Evolutionary conservation across 192 early-diverging fungal genomes (phyloP).

Genomic region (Glomus cerebriforme): DNA sequence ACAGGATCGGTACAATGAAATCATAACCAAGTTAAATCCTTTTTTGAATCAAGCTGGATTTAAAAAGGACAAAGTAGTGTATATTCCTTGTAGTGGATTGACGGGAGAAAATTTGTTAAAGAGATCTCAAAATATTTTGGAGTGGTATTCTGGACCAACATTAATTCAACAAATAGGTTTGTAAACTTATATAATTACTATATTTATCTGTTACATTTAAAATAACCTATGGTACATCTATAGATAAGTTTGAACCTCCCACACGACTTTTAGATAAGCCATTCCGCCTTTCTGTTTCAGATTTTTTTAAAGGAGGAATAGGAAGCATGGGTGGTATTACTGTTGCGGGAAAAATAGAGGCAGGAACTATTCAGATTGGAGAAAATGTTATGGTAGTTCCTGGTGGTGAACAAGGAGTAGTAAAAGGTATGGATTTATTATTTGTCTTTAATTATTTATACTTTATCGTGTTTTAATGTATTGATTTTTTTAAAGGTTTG

Average conservation of each 20-base stretch:
- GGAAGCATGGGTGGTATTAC: conserved; percentile 74
- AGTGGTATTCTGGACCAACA: conserved; percentile 84
- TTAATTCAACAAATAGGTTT: conserved; percentile 73
- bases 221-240: conserved; percentile 20
- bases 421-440: conserved; percentile 65
- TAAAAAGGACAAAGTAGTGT: conserved; percentile 67
- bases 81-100: conserved; percentile 91
- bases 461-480: background rate
- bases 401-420: conserved; percentile 68
- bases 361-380: conserved; percentile 86
- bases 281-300: conserved; percentile 83
- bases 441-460: conserved; percentile 4
- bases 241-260: conserved; percentile 79
- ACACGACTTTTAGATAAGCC: conserved; percentile 75
- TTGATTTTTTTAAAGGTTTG: conserved; percentile 57
- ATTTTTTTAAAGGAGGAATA: conserved; percentile 89
- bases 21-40: conserved; percentile 60
- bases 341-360: conserved; percentile 84
- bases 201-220: conserved; percentile 1
- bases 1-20: conserved; percentile 76
- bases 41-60: conserved; percentile 87
- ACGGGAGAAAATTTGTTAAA: conserved; percentile 83
- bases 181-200: background rate
- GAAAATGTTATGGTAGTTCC: conserved; percentile 83
- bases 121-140: conserved; percentile 42